Conservation (phyloP, 192 early-diverging fungal species). For the Backusella sp. region DNA sequence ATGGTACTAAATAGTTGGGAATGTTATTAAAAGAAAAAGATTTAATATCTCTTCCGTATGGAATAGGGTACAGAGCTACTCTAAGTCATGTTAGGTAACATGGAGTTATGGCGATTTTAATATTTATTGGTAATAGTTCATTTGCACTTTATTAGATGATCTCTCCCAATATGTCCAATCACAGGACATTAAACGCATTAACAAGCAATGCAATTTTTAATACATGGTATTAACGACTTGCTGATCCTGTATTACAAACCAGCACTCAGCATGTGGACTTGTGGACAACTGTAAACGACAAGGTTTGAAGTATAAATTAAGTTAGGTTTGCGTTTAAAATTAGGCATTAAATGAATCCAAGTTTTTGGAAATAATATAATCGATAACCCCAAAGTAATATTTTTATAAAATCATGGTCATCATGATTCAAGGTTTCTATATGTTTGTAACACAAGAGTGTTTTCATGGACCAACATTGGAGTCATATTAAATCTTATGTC, state of each 20-base stretch:
- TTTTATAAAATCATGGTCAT: background rate
- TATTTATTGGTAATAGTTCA: background rate
- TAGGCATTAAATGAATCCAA: background rate
- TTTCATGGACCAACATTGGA: background rate
- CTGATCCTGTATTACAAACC: background rate
- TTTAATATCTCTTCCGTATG: background rate
- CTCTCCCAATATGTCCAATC: background rate
- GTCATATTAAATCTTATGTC: background rate
- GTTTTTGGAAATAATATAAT: background rate
- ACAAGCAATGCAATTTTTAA: background rate
- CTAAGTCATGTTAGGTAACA: background rate
- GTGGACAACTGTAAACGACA: background rate
- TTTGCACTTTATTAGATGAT: background rate
- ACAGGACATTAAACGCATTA: background rate
- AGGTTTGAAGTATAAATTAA: background rate
- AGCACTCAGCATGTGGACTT: background rate
- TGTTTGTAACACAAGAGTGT: conserved; percentile 3
- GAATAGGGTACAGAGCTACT: background rate
- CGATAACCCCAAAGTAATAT: background rate
- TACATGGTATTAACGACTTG: background rate
- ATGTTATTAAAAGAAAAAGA: background rate
- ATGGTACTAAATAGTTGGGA: background rate
- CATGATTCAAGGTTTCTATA: background rate
- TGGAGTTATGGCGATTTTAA: background rate
- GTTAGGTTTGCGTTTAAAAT: background rate